Evolutionary conservation across 2,329 filamentous ascomycete genomes (phyloP), one percentile per base, ranked within the genome.

Genomic region (Botrytis porri): DNA sequence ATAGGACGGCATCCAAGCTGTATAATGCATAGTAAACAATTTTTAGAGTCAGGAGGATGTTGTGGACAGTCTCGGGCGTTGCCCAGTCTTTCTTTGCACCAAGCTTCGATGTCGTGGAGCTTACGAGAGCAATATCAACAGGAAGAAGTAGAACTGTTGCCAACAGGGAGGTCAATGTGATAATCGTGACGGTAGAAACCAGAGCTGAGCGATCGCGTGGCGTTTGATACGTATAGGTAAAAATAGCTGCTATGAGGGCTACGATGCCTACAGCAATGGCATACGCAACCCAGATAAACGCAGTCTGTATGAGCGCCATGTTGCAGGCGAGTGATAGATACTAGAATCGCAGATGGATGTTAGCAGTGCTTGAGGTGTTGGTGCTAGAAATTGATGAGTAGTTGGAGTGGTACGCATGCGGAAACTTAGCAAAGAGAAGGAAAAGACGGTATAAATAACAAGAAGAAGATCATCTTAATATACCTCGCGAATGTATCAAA

Each of bases 51-150:
- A 89, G 86, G 25, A 95, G 85, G 72, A 98, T 97, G 75, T 88
- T 87, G 75, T 93, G 88, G 74, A 98, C 89, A 70, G 89, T 89
- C 76, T 92, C 88, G 39, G 93, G 93, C 0, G 93, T 97, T 18
- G 96, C 96, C 96, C 96, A 99, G 78, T 95, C 91, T 83, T 98
- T 98, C 84, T 97, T 97, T 66, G 88, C 87, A 74, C 96, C 96
- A 48, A 92, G 85, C 66, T 89, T 88, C 9, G 91, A 90, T 22
- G 90, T 92, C 0, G 96, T 99, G 10, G 94, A 94, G 2, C 95
- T 98, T 65, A 98, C 92, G 77, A 99, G 88, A 18, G 96, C 96
- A 77, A 98, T 94, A 82, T 99, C 96, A 82, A 98, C 95, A 37
- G 96, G 96, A 41, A 98, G 89, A 35, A 99, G 88, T 48, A 99